Evolutionary conservation across 495 filamentous ascomycete genomes (phyloP).

Genomic region (Aspergillus saccharolyticus): DNA sequence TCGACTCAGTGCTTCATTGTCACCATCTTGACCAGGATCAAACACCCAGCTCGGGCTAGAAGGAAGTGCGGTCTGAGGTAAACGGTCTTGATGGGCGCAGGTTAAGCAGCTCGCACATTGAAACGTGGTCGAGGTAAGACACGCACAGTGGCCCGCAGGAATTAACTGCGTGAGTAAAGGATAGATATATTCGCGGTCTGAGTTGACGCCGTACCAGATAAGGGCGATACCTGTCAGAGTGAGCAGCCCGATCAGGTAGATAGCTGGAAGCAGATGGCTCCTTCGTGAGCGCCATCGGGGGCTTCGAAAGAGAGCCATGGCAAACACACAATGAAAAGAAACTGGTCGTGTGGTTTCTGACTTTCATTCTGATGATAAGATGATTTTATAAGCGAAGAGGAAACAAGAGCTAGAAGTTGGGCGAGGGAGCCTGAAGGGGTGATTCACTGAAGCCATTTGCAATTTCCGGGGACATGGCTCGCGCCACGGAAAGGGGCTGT

Average conservation of each 20-base stretch:
- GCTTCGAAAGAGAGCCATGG: conserved; percentile 24
- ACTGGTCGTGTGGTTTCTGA: not conserved
- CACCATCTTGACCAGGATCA: conserved; percentile 29
- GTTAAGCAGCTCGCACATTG: conserved; percentile 37
- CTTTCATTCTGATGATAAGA: conserved; percentile 13
- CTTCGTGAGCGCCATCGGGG: conserved; percentile 24
- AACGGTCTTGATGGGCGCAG: conserved; percentile 21
- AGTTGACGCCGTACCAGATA: conserved; percentile 40
- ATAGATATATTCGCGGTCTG: conserved; percentile 34
- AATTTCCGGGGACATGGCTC: not conserved
- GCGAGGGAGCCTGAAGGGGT: not conserved
- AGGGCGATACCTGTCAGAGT: conserved; percentile 16
- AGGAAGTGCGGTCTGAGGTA: conserved; percentile 14
- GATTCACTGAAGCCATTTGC: not conserved
- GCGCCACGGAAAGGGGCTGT: not conserved
- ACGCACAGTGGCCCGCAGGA: conserved; percentile 39
- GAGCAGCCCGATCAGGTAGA: conserved; percentile 22
- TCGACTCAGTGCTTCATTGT: conserved; percentile 31
- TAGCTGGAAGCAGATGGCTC: conserved; percentile 17
- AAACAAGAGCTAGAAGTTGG: not conserved
- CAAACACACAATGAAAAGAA: conserved; percentile 2
- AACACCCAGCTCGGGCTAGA: conserved; percentile 30
- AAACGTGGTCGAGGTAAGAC: conserved; percentile 38
- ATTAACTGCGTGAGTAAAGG: conserved; percentile 37
- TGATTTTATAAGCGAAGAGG: not conserved